Percentiles rank a stretch among this genome's conserved stretches.
phyloP scores from a whole-genome alignment of 2,329 filamentous ascomycete genomes.

The Dactylellina cionopaga region DNA sequence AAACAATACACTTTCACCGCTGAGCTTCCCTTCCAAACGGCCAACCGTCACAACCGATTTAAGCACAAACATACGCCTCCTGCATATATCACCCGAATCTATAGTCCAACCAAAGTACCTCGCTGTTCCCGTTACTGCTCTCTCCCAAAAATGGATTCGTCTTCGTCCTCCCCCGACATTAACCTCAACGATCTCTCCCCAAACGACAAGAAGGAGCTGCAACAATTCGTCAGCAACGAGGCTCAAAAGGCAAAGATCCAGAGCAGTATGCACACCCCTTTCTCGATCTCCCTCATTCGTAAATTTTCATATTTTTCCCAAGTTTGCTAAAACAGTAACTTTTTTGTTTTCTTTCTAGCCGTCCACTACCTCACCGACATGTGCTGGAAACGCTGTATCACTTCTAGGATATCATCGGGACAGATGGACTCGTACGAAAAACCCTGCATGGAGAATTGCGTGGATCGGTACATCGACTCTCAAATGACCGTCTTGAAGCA shows the following conservation, averaged over 20 bases:
- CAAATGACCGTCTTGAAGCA: conserved; percentile 87
- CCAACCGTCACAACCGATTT: background rate
- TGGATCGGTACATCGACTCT: conserved; percentile 91
- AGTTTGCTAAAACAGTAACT: conserved; percentile 60
- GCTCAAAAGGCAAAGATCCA: conserved; percentile 74
- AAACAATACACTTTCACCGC: too few relatives aligned
- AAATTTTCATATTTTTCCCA: background rate
- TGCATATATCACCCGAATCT: background rate
- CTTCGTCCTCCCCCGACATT: conserved; percentile 58
- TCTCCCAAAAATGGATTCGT: conserved; percentile 58
- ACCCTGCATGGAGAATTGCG: conserved; percentile 87
- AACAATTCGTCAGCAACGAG: conserved; percentile 85
- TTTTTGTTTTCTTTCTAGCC: conserved; percentile 61
- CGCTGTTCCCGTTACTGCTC: background rate
- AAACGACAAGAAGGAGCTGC: conserved; percentile 85
- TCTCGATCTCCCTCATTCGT: background rate
- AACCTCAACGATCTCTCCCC: conserved; percentile 80
- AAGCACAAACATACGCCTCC: background rate
- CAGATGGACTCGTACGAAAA: conserved; percentile 82
- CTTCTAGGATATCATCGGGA: conserved; percentile 73
- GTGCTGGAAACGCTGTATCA: conserved; percentile 96
- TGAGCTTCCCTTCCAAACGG: background rate
- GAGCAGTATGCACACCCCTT: conserved; percentile 66
- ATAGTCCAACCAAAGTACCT: background rate
- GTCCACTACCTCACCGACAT: conserved; percentile 76